Base-by-base conservation (phyloP, 495 filamentous ascomycete species). In the Wilcoxina mikolae region DNA sequence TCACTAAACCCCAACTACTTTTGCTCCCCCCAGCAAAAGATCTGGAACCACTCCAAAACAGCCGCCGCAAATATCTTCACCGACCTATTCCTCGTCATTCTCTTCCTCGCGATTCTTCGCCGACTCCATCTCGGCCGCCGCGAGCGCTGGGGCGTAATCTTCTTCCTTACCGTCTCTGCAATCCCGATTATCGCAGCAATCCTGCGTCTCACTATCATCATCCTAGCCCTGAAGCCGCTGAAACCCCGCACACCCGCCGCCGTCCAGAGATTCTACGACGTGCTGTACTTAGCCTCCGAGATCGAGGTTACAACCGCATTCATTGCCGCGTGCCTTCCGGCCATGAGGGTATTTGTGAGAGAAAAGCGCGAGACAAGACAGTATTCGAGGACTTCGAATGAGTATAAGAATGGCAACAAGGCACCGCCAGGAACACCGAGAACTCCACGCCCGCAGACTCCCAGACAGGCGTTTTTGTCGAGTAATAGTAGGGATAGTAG, bases 291-390 rank as follows among this genome's bases (percentile, higher is more conserved):
- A 1, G 46, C 46, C 42, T 56, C 53, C 1, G 43, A 58, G 20
- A 56, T 58, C 44, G 56, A 58, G 28, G 15, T 58, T 2, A 23
- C 56, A 2, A 38, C 53, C 29, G 24, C 56, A 7, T 56, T 58
- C 42, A 27, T 54, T 1, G 48, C 53, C 33, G 56, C 56, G 4
- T 56, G 56, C 20, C 46, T 58, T 3, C 56, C 56, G 0, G 44
- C 56, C 1, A 22, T 58, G 31, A 56, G 53, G 7, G 44, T 46
- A 0, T 48, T 56, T 9, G n/a, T 56, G 26, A 41, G 26, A 9
- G 10, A 25, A 3, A 26, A 35, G 3, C 39, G 50, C 7, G 25
- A 54, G 20, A 42, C 33, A 11, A 43, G 47, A 17, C 29, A 48
- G 1, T 46, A 51, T 23, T 50, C 33, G 0, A 5, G n/a, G 17